phyloP scores from a whole-genome alignment of 2,329 filamentous ascomycete genomes.

The Phialophora expanda region DNA sequence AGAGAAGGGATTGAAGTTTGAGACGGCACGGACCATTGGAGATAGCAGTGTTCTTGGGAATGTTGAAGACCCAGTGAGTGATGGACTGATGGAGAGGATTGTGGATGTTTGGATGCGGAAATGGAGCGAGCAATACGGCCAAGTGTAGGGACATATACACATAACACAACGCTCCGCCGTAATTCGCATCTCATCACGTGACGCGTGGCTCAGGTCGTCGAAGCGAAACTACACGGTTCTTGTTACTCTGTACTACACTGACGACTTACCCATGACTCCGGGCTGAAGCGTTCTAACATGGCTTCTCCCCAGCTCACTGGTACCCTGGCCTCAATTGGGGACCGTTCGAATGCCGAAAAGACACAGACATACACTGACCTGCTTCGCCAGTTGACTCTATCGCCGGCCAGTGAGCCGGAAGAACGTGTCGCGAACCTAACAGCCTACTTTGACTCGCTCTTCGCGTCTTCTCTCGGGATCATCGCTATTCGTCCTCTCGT shows the following conservation, averaged over 20 bases:
- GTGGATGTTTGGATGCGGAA: slow-evolving; percentile 28
- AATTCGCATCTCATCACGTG: not conserved
- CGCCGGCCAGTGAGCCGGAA: slow-evolving; percentile 47
- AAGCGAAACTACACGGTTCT: too few species aligned
- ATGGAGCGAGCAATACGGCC: slow-evolving; percentile 17
- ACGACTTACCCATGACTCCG: not conserved
- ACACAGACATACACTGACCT: slow-evolving; percentile 62
- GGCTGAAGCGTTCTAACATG: slow-evolving; percentile 44
- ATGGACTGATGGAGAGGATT: slow-evolving; percentile 18
- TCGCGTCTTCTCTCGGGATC: slow-evolving; percentile 72
- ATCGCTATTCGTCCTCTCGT: slow-evolving; percentile 76
- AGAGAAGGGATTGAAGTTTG: slow-evolving; percentile 23
- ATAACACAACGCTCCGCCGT: not conserved
- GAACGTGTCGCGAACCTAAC: slow-evolving; percentile 34
- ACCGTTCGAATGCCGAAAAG: slow-evolving; percentile 53
- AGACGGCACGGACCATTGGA: slow-evolving; percentile 16
- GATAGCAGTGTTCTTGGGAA: slow-evolving; percentile 16
- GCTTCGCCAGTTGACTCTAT: slow-evolving; percentile 61
- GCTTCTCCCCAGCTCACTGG: slow-evolving; percentile 56
- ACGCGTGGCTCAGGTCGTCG: not conserved
- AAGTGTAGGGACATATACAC: not conserved
- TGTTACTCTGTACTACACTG: not conserved
- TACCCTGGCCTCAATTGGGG: slow-evolving; percentile 56
- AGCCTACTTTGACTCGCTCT: slow-evolving; percentile 69
- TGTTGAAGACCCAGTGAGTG: slow-evolving; percentile 15